A percentile compares a stretch with the other conserved stretches of the same genome.
phyloP scores from a whole-genome alignment of 148 eudicot species.

The Mesembryanthemum crystallinum region DNA sequence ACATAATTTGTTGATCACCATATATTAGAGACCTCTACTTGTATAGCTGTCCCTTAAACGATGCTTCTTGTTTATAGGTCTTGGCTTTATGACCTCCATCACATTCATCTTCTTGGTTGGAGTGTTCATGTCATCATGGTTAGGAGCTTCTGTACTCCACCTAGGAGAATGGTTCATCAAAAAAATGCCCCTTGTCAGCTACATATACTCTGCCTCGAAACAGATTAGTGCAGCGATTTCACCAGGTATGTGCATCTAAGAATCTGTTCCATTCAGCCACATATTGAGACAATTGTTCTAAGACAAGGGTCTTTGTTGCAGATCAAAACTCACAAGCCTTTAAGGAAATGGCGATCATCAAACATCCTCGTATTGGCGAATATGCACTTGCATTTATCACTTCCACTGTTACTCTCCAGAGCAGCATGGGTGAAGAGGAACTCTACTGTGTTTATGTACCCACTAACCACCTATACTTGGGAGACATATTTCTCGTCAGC shows the following conservation, averaged over 20 bases:
- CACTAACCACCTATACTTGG: conserved; percentile 77
- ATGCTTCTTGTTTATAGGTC: conserved; percentile 38
- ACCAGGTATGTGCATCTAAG: conserved; percentile 45
- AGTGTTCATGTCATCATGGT: conserved; percentile 81
- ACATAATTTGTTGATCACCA: neutral
- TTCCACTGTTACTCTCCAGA: conserved; percentile 62
- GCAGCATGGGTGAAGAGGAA: conserved; percentile 61
- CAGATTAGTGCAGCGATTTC: conserved; percentile 92
- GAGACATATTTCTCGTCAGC: conserved; percentile 65
- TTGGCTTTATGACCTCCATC: conserved; percentile 66
- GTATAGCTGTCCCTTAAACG: neutral
- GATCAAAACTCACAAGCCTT: conserved; percentile 71
- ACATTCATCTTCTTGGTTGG: conserved; percentile 80
- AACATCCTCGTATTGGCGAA: conserved; percentile 83
- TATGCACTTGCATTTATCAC: conserved; percentile 84
- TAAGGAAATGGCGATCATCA: conserved; percentile 81
- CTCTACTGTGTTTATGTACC: conserved; percentile 78
- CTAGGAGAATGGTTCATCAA: conserved; percentile 81
- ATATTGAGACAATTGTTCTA: neutral
- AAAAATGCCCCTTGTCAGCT: conserved; percentile 73
- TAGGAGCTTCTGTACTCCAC: conserved; percentile 64
- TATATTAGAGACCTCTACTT: neutral
- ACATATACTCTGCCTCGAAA: conserved; percentile 76
- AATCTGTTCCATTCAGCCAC: neutral
- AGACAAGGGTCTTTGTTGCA: conserved; percentile 28